Base-by-base conservation (phyloP, 306 rosid species). In the Vicia faba region DNA sequence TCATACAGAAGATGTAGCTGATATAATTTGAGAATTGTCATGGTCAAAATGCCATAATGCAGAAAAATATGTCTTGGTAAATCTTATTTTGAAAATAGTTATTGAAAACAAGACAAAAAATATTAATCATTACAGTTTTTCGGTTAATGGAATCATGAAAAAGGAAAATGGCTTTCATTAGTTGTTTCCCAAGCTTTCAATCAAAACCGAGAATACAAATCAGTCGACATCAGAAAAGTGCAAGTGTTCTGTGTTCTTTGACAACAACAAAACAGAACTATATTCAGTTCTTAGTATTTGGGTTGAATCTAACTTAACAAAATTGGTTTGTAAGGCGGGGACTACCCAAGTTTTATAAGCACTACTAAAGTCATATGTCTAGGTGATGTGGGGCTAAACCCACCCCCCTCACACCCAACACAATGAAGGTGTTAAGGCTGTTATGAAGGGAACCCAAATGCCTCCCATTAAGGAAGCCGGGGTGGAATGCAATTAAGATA, bases 1-100 rank as follows among this genome's bases (percentile, higher is more conserved):
- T 53, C 71, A 55, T 57, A 18, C 46, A 36, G 59, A 38, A 50
- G 61, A 51, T 23, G 61, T 16, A 69, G 65, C 39, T 18, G 19
- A 29, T 26, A 26, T 69, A 41, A 29, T 36, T 13, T 39, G 26
- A 11, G 7, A 64, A 64, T 45, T 55, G 15, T 58, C 55, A 41
- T 31, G 54, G 50, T 26, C 49, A 36, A 63, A 2, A 50, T 18
- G 56, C 13, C 28, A 50, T 50, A 18, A 50, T n/a, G 31, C 12
- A 28, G 20, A n/a, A 11, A 56, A 28, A 28, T n/a, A 12, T 29
- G 20, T 28, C 31, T n/a, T 6, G 40, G 40, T 13, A 28, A 31
- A 56, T 25, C 5, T 56, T 28, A 28, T 28, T 56, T n/a, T 56
- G 5, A 29, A 28, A 56, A 29, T 12, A 20, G 4, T 7, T 15